Evolutionary conservation across 345 rosid species (phyloP).

Genomic region (Populus tremula): DNA sequence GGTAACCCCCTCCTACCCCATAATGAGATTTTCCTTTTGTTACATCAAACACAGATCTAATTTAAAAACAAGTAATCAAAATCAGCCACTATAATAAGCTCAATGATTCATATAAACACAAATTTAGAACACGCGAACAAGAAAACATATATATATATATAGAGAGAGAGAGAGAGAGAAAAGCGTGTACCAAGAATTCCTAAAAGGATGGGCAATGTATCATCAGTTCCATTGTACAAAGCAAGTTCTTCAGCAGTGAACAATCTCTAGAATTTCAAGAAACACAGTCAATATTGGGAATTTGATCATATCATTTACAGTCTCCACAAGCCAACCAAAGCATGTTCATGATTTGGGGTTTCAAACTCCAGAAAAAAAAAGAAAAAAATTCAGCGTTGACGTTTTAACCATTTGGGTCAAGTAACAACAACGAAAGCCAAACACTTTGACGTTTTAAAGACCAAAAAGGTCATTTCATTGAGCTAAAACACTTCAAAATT

Average conservation of each 20-base stretch:
- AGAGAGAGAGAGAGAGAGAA: constrained; percentile 11
- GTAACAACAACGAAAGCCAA: too few species aligned
- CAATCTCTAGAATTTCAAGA: constrained; percentile 41
- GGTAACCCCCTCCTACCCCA: constrained; percentile 83
- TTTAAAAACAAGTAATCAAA: neutral
- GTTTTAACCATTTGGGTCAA: too few species aligned
- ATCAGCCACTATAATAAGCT: neutral
- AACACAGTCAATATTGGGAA: neutral
- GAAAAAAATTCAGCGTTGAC: neutral
- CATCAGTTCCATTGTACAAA: constrained; percentile 77
- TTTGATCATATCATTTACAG: neutral
- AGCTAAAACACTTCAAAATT: neutral
- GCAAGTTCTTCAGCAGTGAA: constrained; percentile 69
- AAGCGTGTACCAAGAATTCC: constrained; percentile 70
- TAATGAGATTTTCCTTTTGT: constrained; percentile 90
- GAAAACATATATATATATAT: too few species aligned
- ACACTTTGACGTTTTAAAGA: neutral
- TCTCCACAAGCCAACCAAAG: neutral
- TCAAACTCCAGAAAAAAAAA: neutral
- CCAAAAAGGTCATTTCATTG: neutral
- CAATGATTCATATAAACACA: neutral
- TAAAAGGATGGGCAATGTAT: constrained; percentile 57
- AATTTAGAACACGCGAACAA: neutral
- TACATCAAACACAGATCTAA: constrained; percentile 93
- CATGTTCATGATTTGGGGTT: neutral